These are phyloP conservation scores for Saccharomycopsis vini DNA, from an alignment of 805 yeast species.

Conservation along the genomic window DNA sequence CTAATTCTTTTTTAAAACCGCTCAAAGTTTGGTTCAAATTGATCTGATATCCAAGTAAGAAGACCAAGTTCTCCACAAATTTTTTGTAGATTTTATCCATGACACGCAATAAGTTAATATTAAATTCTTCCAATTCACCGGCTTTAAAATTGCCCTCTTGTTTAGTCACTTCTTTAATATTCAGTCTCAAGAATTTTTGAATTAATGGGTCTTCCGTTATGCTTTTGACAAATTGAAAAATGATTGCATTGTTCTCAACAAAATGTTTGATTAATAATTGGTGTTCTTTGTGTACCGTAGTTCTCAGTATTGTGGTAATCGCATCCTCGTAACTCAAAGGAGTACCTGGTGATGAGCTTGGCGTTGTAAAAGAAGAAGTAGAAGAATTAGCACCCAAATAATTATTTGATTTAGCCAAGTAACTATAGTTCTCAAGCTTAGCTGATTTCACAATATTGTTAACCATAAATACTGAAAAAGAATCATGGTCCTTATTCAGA, in stretches of 20 bases:
- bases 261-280: too few species aligned
- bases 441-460: too few species aligned
- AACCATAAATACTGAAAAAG: too few species aligned
- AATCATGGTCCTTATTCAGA: too few species aligned
- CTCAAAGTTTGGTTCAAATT: conserved; percentile 1
- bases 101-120: conserved; percentile 1
- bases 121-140: conserved; percentile 5
- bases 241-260: conserved; percentile 23
- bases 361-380: too few species aligned
- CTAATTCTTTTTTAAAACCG: conserved; percentile 10
- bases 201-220: neutral
- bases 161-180: neutral
- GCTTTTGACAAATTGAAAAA: conserved; percentile 3
- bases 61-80: conserved; percentile 2
- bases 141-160: neutral
- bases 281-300: too few species aligned
- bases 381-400: too few species aligned
- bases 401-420: too few species aligned
- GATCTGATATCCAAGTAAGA: conserved; percentile 8
- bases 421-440: too few species aligned
- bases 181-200: neutral
- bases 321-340: too few species aligned
- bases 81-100: conserved; percentile 1
- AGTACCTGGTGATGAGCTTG: too few species aligned
- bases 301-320: too few species aligned